Base-by-base conservation (phyloP, 2,329 filamentous ascomycete genomes). In the Scedosporium aurantiacum region DNA sequence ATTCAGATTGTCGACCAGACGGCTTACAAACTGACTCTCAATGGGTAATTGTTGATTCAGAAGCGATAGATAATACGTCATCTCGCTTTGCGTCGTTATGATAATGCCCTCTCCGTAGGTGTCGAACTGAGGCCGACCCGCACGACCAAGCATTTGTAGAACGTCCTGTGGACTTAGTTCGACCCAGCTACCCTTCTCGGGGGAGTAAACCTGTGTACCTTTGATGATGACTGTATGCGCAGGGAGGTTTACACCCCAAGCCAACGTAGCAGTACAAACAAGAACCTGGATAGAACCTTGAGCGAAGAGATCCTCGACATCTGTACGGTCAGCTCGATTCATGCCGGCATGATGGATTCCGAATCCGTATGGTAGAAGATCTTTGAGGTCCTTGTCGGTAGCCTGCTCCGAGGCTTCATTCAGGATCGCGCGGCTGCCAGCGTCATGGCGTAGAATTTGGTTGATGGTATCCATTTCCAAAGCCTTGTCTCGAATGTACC, bases 211-310 rank as follows among this genome's bases (percentile, higher is more conserved):
- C 70, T 96, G 91, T 1, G 94, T 99, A 61, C 94, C 94, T 76
- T 99, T 99, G 79, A 99, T 99, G 70, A 99, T 93, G 69, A 99
- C 94, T 0, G 94, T 97, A 70, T 99, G 94, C 2, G 94, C 94
- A 4, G 94, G 94, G 70, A 99, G 77, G 74, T 99, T 99, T 71
- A 99, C 94, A 84, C 94, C 94, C 94, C 94, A 99, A 25, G 94
- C 94, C 60, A 99, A 80, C n/a, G 94, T 99, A 45, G 95, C 93
- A 45, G 94, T 99, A 75, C 91, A 97, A 41, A 97, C 93, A 58
- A 99, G 85, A 1, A 99, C 94, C 72, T 97, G 92, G 43, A 99
- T 90, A 37, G 89, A 86, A 64, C 93, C 93, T 70, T 92, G 89
- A 54, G 89, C 85, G 69, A 99, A 99, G 23, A 99, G 83, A 70